Percentiles rank a stretch among this genome's conserved stretches.
phyloP scores from a whole-genome alignment of 306 rosid genomes.

The Trifolium dubium region DNA sequence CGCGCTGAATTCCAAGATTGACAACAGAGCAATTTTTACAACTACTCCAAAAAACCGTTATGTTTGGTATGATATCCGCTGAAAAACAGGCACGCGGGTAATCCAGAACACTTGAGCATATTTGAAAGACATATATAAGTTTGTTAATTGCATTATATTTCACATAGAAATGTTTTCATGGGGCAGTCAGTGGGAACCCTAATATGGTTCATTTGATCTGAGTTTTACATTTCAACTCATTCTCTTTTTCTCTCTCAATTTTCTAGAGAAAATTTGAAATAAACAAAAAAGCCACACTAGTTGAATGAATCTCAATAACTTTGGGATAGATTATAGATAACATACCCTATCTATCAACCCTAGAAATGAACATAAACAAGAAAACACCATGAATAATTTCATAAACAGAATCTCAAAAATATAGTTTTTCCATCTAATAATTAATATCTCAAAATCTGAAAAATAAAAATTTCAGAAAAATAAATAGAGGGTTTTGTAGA shows the following conservation, averaged over 20 bases:
- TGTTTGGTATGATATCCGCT: neutral
- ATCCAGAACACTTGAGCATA: neutral
- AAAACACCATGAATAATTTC: neutral
- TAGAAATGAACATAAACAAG: neutral
- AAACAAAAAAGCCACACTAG: neutral
- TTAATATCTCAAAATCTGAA: no score
- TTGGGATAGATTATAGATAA: no score
- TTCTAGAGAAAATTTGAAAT: neutral
- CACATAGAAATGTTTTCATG: neutral
- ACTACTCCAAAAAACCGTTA: neutral
- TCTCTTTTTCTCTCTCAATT: neutral
- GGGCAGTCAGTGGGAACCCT: neutral
- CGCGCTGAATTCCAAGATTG: no score
- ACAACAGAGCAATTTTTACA: conserved; percentile 5
- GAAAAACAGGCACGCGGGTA: neutral
- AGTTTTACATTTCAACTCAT: conserved; percentile 27
- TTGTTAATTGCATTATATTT: conserved; percentile 16
- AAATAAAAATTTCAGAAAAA: no score
- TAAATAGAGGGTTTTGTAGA: no score
- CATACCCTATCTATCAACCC: neutral
- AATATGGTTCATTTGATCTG: neutral
- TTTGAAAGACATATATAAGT: neutral
- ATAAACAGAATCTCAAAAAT: neutral
- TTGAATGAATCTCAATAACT: no score
- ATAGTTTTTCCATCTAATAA: no score